Percentiles rank a stretch among this genome's conserved stretches.
Evolutionary conservation across 192 early-diverging fungal species (phyloP).

Genomic region (Rhizoclosmatium globosum): DNA sequence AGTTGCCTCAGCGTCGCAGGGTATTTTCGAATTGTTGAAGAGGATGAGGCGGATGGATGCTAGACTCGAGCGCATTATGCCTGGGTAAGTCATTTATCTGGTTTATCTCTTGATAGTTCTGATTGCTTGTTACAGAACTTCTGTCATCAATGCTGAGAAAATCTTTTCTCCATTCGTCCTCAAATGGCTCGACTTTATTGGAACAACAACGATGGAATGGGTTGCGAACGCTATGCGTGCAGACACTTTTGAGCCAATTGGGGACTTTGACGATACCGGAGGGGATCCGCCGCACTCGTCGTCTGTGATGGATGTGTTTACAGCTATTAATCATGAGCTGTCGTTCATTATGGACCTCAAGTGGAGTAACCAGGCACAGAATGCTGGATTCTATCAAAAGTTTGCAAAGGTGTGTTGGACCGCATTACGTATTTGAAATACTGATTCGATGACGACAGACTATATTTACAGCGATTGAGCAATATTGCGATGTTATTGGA

Average conservation of each 20-base stretch:
- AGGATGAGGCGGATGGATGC: constrained; percentile 53
- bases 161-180: constrained; percentile 62
- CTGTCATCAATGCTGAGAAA: constrained; percentile 58
- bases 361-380: constrained; percentile 61
- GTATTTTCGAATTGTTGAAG: constrained; percentile 58
- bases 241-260: constrained; percentile 58
- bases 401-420: constrained; percentile 49
- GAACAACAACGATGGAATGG: constrained; percentile 57
- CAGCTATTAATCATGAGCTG: constrained; percentile 59
- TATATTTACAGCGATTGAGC: constrained; percentile 61
- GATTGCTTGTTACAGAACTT: constrained; percentile 31
- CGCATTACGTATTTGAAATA: background rate
- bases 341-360: constrained; percentile 60
- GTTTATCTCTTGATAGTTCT: background rate
- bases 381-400: constrained; percentile 58
- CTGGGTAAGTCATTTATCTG: constrained; percentile 42
- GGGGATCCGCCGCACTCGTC: constrained; percentile 42
- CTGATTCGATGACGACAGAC: constrained; percentile 13
- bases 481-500: constrained; percentile 66
- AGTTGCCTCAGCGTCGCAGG: constrained; percentile 47
- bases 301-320: constrained; percentile 62
- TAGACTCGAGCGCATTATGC: constrained; percentile 52
- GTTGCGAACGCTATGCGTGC: constrained; percentile 62
- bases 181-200: constrained; percentile 58
- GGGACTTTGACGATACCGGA: constrained; percentile 33